A percentile compares a stretch with the other conserved stretches of the same genome.
Evolutionary conservation across 2,329 filamentous ascomycete species (phyloP).

Genomic region (Thelonectria olida): DNA sequence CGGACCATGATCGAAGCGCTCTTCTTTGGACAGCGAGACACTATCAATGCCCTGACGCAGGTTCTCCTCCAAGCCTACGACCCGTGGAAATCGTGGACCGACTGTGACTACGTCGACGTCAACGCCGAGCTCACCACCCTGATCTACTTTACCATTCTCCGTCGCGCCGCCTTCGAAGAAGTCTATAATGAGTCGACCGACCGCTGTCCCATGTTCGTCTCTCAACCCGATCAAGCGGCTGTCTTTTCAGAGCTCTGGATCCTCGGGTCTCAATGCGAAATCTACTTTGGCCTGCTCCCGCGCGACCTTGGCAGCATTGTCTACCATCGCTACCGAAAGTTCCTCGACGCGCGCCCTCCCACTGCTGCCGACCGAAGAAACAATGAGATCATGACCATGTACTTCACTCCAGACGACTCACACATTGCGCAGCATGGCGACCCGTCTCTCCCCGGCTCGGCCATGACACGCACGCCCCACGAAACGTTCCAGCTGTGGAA

Average conservation of each 20-base stretch:
- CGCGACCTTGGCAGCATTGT: slow-evolving; percentile 27
- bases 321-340: slow-evolving; percentile 19
- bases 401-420: slow-evolving; percentile 23
- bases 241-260: slow-evolving; percentile 35
- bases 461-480: slow-evolving; percentile 14
- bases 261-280: slow-evolving; percentile 30
- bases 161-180: slow-evolving; percentile 28
- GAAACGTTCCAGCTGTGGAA: slow-evolving; percentile 27
- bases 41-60: slow-evolving; percentile 1
- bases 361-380: slow-evolving; percentile 22
- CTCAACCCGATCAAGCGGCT: slow-evolving; percentile 29
- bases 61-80: slow-evolving; percentile 9
- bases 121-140: slow-evolving; percentile 29
- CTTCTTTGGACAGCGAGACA: slow-evolving; percentile 20
- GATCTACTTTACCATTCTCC: slow-evolving; percentile 24
- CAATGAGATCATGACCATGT: slow-evolving; percentile 36
- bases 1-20: slow-evolving; percentile 8
- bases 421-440: neutral
- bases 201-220: slow-evolving; percentile 30
- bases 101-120: slow-evolving; percentile 21
- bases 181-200: slow-evolving; percentile 31
- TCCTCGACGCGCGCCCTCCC: slow-evolving; percentile 19
- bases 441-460: neutral
- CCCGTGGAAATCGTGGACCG: slow-evolving; percentile 7
- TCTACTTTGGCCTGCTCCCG: slow-evolving; percentile 30